These are phyloP conservation scores for Leishmania martiniquensis DNA, from an alignment of 208 protist genomes.

Conservation along the genomic window DNA sequence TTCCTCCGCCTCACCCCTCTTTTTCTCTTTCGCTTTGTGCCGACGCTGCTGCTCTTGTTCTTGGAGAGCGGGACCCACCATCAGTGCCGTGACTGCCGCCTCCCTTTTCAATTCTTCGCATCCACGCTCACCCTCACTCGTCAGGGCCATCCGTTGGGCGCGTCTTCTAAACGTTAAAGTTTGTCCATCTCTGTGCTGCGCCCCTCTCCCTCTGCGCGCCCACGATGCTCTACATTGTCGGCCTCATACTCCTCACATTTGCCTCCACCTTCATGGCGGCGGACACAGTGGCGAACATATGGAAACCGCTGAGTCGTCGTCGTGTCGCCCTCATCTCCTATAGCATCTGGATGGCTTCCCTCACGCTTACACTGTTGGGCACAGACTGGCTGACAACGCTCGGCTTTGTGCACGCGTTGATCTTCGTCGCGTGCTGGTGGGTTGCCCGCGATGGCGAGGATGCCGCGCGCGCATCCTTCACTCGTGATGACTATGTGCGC, in stretches of 20 bases:
- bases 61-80: background rate
- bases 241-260: slow-evolving; percentile 43
- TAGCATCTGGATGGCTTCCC: slow-evolving; percentile 38
- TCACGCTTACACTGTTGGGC: slow-evolving; percentile 39
- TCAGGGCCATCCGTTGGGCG: too few relatives aligned
- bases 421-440: slow-evolving; percentile 40
- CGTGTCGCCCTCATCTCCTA: slow-evolving; percentile 36
- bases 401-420: slow-evolving; percentile 30
- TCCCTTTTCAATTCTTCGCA: too few relatives aligned
- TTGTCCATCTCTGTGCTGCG: background rate
- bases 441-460: slow-evolving; percentile 2
- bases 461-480: background rate
- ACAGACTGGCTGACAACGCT: slow-evolving; percentile 48
- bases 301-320: slow-evolving; percentile 20
- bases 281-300: slow-evolving; percentile 56
- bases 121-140: background rate
- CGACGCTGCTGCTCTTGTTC: background rate
- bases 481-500: slow-evolving; percentile 47
- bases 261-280: slow-evolving; percentile 75
- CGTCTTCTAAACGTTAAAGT: background rate
- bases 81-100: background rate
- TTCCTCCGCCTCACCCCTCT: background rate
- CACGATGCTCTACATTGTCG: slow-evolving; percentile 27
- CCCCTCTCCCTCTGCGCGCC: background rate
- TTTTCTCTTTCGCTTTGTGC: background rate